Evolutionary conservation across 768 basidiomycete genomes (phyloP).

Genomic region (Leccinellum rugosiceps): DNA sequence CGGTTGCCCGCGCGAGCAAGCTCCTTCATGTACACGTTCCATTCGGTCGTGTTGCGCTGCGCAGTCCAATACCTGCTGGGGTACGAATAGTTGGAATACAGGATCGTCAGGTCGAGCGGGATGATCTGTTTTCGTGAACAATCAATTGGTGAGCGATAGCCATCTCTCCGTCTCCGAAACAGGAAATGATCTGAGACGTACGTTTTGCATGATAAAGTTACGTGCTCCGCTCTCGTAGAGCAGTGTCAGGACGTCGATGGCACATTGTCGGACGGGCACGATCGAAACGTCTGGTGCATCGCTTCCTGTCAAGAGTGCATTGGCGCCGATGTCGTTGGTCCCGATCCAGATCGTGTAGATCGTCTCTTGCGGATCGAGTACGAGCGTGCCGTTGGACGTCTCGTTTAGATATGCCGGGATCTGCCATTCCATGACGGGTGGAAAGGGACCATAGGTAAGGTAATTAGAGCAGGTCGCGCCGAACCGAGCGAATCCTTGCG

Average conservation of each 20-base stretch:
- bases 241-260: constrained; percentile 55
- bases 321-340: constrained; percentile 59
- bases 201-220: constrained; percentile 70
- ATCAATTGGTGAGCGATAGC: neutral
- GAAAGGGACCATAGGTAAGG: constrained; percentile 54
- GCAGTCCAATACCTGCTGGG: constrained; percentile 48
- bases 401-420: constrained; percentile 51
- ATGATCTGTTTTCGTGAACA: constrained; percentile 42
- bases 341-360: constrained; percentile 69
- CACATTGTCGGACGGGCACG: constrained; percentile 55
- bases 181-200: constrained; percentile 27
- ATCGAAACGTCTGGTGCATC: constrained; percentile 46
- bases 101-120: constrained; percentile 46
- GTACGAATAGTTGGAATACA: constrained; percentile 49
- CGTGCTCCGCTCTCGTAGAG: constrained; percentile 58
- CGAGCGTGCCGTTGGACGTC: constrained; percentile 40
- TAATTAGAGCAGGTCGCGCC: constrained; percentile 68
- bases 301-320: constrained; percentile 51
- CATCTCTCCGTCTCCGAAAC: neutral
- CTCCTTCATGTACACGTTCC: constrained; percentile 54
- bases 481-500: constrained; percentile 45
- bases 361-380: constrained; percentile 40
- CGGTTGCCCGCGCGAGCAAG: constrained; percentile 50
- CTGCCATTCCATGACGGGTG: constrained; percentile 46
- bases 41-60: constrained; percentile 52